A percentile compares a stretch with the other conserved stretches of the same genome.
Evolutionary conservation across 176 grass and related monocot genomes (phyloP).

Genomic region (Cenchrus fungigraminus): DNA sequence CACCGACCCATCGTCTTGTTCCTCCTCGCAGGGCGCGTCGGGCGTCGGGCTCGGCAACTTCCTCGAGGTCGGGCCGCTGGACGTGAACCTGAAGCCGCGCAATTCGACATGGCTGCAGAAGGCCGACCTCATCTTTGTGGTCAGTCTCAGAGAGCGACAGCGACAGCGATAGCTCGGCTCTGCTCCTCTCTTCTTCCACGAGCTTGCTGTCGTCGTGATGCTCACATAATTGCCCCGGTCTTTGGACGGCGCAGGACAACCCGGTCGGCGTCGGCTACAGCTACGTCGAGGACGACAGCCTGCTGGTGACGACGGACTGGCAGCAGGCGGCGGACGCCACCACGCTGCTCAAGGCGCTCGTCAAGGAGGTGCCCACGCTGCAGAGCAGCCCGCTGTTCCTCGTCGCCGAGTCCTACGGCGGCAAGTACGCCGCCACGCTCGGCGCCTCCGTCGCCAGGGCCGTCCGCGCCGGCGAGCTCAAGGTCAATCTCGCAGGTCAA

Average conservation of each 20-base stretch:
- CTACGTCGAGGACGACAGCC: conserved; percentile 68
- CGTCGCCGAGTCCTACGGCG: conserved; percentile 83
- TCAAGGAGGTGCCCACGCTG: conserved; percentile 38
- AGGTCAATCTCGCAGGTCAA: conserved; percentile 72
- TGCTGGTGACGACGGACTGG: conserved; percentile 68
- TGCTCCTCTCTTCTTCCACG: neutral
- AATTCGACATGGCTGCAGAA: conserved; percentile 81
- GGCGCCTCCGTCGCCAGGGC: conserved; percentile 59
- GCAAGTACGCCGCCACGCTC: conserved; percentile 74
- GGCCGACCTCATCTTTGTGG: conserved; percentile 89
- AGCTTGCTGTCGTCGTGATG: neutral
- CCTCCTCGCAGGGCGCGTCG: conserved; percentile 46
- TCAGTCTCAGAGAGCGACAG: conserved; percentile 1
- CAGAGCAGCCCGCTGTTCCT: conserved; percentile 69
- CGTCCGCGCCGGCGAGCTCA: conserved; percentile 55
- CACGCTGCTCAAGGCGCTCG: conserved; percentile 61
- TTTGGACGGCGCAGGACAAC: conserved; percentile 61
- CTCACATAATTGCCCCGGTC: neutral
- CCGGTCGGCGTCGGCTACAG: conserved; percentile 85
- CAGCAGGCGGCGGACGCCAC: conserved; percentile 60
- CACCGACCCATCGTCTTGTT: neutral
- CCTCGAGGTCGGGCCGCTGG: conserved; percentile 73
- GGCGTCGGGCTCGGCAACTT: conserved; percentile 78
- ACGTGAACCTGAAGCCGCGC: conserved; percentile 58
- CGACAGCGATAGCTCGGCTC: neutral